Base-by-base conservation (phyloP, 2,329 filamentous ascomycete genomes). In the Sporothrix mexicana region DNA sequence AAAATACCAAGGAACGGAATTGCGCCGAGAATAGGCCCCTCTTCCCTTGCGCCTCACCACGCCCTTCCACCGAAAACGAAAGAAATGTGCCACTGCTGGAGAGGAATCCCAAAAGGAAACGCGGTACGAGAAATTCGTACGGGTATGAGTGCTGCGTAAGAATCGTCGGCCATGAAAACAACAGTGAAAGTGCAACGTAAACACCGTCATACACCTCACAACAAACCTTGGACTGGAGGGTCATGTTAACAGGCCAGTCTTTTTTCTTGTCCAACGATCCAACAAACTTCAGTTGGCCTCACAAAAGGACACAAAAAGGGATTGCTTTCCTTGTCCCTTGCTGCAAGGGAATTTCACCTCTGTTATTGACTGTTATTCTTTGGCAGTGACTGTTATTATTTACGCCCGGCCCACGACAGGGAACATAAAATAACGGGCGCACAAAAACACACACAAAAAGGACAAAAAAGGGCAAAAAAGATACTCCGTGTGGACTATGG, bases 1-100 rank as follows among this genome's bases (percentile, higher is more conserved):
- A 17, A 66, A 36, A 67, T 67, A 67, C 49, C 47, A 53, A 53
- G 66, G 66, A 23, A 59, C 41, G 67, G 67, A 69, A 69, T 69
- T 69, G 67, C 67, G 67, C 67, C 67, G 67, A 69, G 67, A 47
- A 69, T 45, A 51, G 6, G 25, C n/a, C 67, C 64, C 36, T 17
- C 45, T 41, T 49, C 23, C 25, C 23, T 43, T 51, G 51, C 51
- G 51, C 51, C 51, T 55, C 30, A 36, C 4, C 30, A 23, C 43
- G 23, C 47, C 47, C 47, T 55, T 67, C 23, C 66, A 53, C 45
- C 66, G n/a, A 53, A 45, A 55, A 13, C 7, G 5, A 53, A 23
- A 20, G 13, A 20, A 25, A 36, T 36, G 30, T 36, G 30, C 30
- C 30, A 36, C 4, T 6, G 30, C 30, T 36, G 3, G 13, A 23